Conservation (phyloP, 1,284 basidiomycete genomes). For the Crepidotus sp. region DNA sequence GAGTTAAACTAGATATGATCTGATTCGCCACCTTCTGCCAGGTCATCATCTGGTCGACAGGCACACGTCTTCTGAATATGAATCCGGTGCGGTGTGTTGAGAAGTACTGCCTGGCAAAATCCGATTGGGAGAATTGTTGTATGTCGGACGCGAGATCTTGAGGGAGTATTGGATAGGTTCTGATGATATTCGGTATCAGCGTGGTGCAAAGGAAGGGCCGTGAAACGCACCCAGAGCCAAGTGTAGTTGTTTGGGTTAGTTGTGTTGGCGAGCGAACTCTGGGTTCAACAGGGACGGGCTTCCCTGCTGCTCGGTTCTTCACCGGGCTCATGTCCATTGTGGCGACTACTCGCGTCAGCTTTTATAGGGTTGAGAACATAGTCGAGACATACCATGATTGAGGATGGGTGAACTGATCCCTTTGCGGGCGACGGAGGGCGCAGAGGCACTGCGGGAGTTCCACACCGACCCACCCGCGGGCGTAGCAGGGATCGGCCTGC, state of each 20-base stretch:
- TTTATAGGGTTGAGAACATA: slow-evolving; percentile 10
- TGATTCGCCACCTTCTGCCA: slow-evolving; percentile 66
- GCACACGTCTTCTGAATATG: slow-evolving; percentile 71
- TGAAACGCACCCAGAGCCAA: slow-evolving; percentile 54
- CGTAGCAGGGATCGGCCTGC: slow-evolving; percentile 30
- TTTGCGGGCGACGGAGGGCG: slow-evolving; percentile 46
- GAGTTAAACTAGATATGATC: background rate
- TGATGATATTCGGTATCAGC: slow-evolving; percentile 21
- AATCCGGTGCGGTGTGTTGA: slow-evolving; percentile 81
- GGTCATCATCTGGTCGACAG: slow-evolving; percentile 77
- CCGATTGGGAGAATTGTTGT: slow-evolving; percentile 73
- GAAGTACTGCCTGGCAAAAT: slow-evolving; percentile 81
- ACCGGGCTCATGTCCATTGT: slow-evolving; percentile 65
- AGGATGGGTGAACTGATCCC: slow-evolving; percentile 57
- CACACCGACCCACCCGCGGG: slow-evolving; percentile 20
- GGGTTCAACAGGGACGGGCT: slow-evolving; percentile 59
- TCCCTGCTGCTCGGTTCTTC: slow-evolving; percentile 50
- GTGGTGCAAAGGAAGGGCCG: slow-evolving; percentile 5
- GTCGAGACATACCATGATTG: slow-evolving; percentile 43
- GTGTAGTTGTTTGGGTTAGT: slow-evolving; percentile 32
- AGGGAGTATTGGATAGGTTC: slow-evolving; percentile 64
- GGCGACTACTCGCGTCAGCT: slow-evolving; percentile 40
- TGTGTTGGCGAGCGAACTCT: slow-evolving; percentile 23
- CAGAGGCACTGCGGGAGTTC: slow-evolving; percentile 27
- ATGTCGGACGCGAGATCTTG: slow-evolving; percentile 74